A percentile compares a stretch with the other conserved stretches of the same genome.
Evolutionary conservation across 1,284 basidiomycete genomes (phyloP).

Genomic region (Stereum hirsutum): DNA sequence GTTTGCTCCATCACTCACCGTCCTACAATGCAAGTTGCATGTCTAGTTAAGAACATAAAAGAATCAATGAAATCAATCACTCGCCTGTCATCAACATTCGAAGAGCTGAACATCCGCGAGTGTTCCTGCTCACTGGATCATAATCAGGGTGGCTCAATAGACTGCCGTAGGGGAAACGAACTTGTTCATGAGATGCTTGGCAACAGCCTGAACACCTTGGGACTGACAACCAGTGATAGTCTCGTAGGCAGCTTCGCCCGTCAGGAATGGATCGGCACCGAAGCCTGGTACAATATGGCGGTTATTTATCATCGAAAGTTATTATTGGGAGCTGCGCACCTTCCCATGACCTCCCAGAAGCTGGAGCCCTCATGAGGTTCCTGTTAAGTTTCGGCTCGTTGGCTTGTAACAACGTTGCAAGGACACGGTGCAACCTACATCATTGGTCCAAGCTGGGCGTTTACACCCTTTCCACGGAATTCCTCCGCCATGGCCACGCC

Average conservation of each 20-base stretch:
- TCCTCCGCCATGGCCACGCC: slow-evolving; percentile 63
- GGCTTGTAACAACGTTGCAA: neutral
- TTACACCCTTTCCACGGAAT: slow-evolving; percentile 58
- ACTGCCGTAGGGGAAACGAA: slow-evolving; percentile 8
- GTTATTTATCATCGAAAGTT: neutral
- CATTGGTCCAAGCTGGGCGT: slow-evolving; percentile 51
- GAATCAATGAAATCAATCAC: slow-evolving; percentile 10
- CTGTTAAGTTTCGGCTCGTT: slow-evolving; percentile 21
- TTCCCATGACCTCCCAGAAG: slow-evolving; percentile 70
- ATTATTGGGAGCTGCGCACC: no score
- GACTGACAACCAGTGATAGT: slow-evolving; percentile 53
- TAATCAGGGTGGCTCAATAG: neutral
- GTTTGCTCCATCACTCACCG: slow-evolving; percentile 19
- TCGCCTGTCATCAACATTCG: slow-evolving; percentile 57
- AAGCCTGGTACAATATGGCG: slow-evolving; percentile 22
- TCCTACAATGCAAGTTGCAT: slow-evolving; percentile 17
- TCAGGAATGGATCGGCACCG: slow-evolving; percentile 53
- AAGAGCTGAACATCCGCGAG: slow-evolving; percentile 39
- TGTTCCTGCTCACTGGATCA: slow-evolving; percentile 42
- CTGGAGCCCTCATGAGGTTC: slow-evolving; percentile 50
- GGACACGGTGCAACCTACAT: slow-evolving; percentile 22
- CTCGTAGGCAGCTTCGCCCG: slow-evolving; percentile 51
- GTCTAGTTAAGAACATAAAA: neutral
- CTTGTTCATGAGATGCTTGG: slow-evolving; percentile 59
- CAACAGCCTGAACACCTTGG: slow-evolving; percentile 46